Evolutionary conservation across 164 flowering plant species (phyloP).

Genomic region (Buxus sempervirens): DNA sequence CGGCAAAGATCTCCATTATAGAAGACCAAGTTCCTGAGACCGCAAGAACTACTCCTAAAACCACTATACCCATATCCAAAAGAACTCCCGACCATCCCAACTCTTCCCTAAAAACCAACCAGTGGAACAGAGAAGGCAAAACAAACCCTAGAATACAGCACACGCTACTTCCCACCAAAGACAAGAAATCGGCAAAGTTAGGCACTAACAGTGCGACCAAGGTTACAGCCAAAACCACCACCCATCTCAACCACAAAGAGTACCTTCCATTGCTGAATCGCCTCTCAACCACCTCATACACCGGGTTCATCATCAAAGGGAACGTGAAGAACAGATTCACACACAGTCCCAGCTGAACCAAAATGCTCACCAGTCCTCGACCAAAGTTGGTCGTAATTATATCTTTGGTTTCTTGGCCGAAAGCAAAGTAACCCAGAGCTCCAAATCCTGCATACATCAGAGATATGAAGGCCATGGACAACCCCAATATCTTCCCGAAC

Average conservation of each 20-base stretch:
- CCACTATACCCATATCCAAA: conserved; percentile 40
- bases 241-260: conserved; percentile 71
- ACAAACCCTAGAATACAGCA: conserved; percentile 72
- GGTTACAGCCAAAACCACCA: conserved; percentile 52
- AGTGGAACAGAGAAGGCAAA: conserved; percentile 78
- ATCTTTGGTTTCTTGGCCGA: conserved; percentile 70
- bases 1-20: conserved; percentile 41
- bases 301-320: conserved; percentile 96
- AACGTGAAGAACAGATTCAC: conserved; percentile 76
- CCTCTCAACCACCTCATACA: conserved; percentile 79
- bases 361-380: conserved; percentile 43
- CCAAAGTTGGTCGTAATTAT: conserved; percentile 80
- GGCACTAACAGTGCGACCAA: conserved; percentile 78
- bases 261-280: conserved; percentile 49
- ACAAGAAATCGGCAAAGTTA: conserved; percentile 86
- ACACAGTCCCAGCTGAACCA: conserved; percentile 74
- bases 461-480: conserved; percentile 57
- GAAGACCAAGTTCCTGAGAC: conserved; percentile 62
- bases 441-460: conserved; percentile 71
- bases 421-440: conserved; percentile 76
- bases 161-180: conserved; percentile 77
- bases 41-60: conserved; percentile 49
- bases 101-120: conserved; percentile 56
- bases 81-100: conserved; percentile 28
- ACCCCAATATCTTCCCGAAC: conserved; percentile 54